phyloP scores from a whole-genome alignment of 352 stramenopile genomes.

The Peronosclerospora sorghi region DNA sequence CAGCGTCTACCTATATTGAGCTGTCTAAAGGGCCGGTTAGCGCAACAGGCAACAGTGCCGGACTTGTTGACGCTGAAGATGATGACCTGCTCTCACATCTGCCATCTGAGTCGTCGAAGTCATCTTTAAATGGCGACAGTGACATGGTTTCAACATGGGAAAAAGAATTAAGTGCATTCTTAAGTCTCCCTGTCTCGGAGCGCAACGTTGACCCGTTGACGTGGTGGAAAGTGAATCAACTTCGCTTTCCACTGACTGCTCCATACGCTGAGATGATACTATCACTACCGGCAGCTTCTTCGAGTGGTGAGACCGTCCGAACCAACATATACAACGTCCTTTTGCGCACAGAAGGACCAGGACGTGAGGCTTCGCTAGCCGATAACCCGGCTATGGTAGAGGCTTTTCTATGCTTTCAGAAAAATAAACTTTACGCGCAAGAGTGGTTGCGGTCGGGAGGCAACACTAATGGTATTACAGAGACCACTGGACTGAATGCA shows the following conservation, averaged over 20 bases:
- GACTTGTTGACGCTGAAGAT: constrained; percentile 42
- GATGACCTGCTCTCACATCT: constrained; percentile 64
- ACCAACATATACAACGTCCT: constrained; percentile 43
- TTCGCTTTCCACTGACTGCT: constrained; percentile 66
- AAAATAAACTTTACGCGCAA: constrained; percentile 64
- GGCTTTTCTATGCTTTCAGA: constrained; percentile 71
- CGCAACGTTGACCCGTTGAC: constrained; percentile 59
- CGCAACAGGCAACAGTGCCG: constrained; percentile 11
- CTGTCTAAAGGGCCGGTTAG: constrained; percentile 17
- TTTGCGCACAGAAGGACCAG: constrained; percentile 37
- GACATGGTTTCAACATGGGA: constrained; percentile 60
- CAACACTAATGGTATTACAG: constrained; percentile 15
- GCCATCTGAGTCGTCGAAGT: constrained; percentile 45
- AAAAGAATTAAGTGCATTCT: constrained; percentile 61
- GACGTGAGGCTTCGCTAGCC: constrained; percentile 30
- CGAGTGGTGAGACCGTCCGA: constrained; percentile 42
- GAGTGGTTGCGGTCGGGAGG: constrained; percentile 61
- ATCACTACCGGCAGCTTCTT: constrained; percentile 48
- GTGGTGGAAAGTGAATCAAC: constrained; percentile 74
- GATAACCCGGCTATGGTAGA: constrained; percentile 48
- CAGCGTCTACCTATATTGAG: constrained; percentile 16
- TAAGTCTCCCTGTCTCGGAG: constrained; percentile 59
- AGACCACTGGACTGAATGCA: constrained; percentile 10
- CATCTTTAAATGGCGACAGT: constrained; percentile 27
- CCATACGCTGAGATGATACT: constrained; percentile 68